A percentile compares a stretch with the other conserved stretches of the same genome.
Conservation (phyloP, 2,329 filamentous ascomycete genomes). For the Kalmusia sp. region DNA sequence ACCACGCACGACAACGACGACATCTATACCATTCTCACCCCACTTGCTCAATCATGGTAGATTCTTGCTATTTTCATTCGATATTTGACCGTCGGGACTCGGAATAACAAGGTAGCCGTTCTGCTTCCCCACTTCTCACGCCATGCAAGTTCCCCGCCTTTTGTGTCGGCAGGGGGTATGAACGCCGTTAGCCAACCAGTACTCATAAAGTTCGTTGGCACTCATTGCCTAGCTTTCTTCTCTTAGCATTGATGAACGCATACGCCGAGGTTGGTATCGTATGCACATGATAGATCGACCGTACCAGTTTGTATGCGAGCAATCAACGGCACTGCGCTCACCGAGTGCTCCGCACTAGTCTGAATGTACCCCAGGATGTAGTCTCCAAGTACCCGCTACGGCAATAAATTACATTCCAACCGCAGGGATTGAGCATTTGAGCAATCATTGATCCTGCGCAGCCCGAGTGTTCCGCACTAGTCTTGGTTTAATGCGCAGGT, state of each 20-base stretch:
- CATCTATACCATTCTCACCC: neutral
- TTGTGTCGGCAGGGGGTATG: conserved; percentile 5
- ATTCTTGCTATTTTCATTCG: too few relatives aligned
- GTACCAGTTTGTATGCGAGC: neutral
- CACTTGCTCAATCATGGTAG: too few relatives aligned
- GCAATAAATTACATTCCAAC: neutral
- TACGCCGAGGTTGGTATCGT: neutral
- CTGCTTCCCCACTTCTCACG: conserved; percentile 5
- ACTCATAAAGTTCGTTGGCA: neutral
- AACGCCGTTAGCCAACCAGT: neutral
- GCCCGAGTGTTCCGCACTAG: conserved; percentile 6
- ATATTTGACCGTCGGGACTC: neutral
- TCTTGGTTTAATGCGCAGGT: neutral
- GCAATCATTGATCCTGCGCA: conserved; percentile 3
- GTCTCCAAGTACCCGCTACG: neutral
- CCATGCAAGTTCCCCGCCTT: conserved; percentile 23
- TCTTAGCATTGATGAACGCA: neutral
- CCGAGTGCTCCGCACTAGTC: neutral
- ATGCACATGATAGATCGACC: neutral
- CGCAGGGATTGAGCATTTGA: neutral
- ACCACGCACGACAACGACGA: too few relatives aligned
- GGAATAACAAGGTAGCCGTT: neutral
- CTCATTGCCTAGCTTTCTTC: neutral
- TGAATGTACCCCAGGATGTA: too few relatives aligned
- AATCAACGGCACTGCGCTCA: neutral